Conservation (phyloP, 179 eudicot genomes). For the Spinacia oleracea region DNA sequence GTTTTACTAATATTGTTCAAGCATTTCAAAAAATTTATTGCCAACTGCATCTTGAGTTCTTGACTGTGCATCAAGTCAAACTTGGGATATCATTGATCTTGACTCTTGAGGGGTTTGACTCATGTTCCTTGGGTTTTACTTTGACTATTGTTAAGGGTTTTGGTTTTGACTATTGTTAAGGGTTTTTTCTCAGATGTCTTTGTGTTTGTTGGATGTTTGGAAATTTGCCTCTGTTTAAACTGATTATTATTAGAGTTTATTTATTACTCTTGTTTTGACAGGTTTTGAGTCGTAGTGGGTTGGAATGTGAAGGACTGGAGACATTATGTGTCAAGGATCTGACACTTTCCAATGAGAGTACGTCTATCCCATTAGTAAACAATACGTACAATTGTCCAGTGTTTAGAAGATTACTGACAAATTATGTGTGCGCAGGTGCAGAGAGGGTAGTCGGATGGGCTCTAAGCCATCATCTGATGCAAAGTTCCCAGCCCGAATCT, state of each 20-base stretch:
- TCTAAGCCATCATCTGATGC: constrained; percentile 75
- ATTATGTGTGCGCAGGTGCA: constrained; percentile 44
- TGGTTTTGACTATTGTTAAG: neutral
- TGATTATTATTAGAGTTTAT: neutral
- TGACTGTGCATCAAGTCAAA: neutral
- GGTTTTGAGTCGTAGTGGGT: constrained; percentile 63
- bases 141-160: neutral
- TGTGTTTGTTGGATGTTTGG: neutral
- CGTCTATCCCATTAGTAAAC: constrained; percentile 22
- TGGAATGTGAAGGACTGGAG: constrained; percentile 75
- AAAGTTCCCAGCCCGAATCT: constrained; percentile 40
- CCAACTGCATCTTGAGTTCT: neutral
- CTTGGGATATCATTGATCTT: neutral
- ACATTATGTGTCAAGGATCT: constrained; percentile 72
- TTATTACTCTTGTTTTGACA: constrained; percentile 31
- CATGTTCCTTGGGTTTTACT: neutral
- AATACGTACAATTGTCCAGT: neutral
- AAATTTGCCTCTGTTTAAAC: neutral
- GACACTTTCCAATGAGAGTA: constrained; percentile 81
- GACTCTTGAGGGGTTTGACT: neutral
- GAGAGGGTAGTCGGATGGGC: constrained; percentile 95
- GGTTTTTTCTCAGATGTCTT: neutral
- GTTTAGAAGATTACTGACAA: neutral
- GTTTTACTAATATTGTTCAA: neutral
- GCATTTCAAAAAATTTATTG: neutral